Base-by-base conservation (phyloP, 306 rosid species). In the Betula pendula region DNA sequence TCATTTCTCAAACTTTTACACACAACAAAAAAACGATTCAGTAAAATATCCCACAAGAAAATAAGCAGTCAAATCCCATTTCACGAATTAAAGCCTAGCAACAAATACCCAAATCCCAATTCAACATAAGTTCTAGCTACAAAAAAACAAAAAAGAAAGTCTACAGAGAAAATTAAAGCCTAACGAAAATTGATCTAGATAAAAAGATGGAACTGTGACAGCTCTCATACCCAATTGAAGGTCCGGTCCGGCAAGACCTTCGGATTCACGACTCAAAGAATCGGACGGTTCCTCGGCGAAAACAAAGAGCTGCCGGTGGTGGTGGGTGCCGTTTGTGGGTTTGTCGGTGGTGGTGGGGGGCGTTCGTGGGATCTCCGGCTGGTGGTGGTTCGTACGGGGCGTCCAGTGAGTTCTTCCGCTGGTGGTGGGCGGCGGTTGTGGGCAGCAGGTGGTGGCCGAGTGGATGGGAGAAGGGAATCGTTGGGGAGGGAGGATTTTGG, bases 291-390 rank as follows among this genome's bases (percentile, higher is more conserved):
- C 62, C 2, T 14, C 25, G 40, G 67, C 13, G n/a, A 27, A 59
- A 59, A 59, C 19, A 42, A 27, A 16, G 60, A 52, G 78, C 72
- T 51, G 62, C 7, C 45, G 72, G n/a, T n/a, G n/a, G n/a, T n/a
- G n/a, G n/a, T n/a, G n/a, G n/a, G n/a, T n/a, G n/a, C n/a, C n/a
- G n/a, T n/a, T n/a, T n/a, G n/a, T n/a, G n/a, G n/a, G n/a, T n/a
- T n/a, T n/a, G n/a, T n/a, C n/a, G n/a, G n/a, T n/a, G n/a, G n/a
- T n/a, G n/a, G n/a, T n/a, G n/a, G n/a, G n/a, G n/a, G n/a, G n/a
- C n/a, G n/a, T n/a, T n/a, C n/a, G n/a, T n/a, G n/a, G n/a, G n/a
- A n/a, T n/a, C n/a, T n/a, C n/a, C n/a, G n/a, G n/a, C n/a, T n/a
- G n/a, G n/a, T n/a, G n/a, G n/a, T n/a, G n/a, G n/a, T n/a, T n/a